Percentiles rank a stretch among this genome's conserved stretches.
These are phyloP conservation scores for Loxodes magnus DNA, from an alignment of 73 alveolate species.

Conservation along the genomic window DNA sequence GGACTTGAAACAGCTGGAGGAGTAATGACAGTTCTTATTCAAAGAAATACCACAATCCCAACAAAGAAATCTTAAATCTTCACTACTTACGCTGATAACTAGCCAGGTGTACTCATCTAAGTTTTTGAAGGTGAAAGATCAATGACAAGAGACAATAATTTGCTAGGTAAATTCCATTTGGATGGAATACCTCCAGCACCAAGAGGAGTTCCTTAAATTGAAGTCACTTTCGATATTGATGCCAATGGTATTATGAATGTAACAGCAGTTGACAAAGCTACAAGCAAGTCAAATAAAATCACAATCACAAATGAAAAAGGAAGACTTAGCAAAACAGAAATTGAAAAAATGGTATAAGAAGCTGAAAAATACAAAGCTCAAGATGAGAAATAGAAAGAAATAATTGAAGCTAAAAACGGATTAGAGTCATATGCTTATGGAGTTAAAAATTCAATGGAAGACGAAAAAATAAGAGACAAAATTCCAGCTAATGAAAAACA, in stretches of 20 bases:
- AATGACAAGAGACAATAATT: conserved; percentile 87
- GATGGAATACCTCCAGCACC: conserved; percentile 93
- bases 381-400: conserved; percentile 60
- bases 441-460: conserved; percentile 68
- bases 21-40: conserved; percentile 93
- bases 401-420: conserved; percentile 77
- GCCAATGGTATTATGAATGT: conserved; percentile 78
- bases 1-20: conserved; percentile 99
- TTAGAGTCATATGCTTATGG: conserved; percentile 67
- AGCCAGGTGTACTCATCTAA: conserved; percentile 87
- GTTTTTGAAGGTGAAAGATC: conserved; percentile 97
- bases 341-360: conserved; percentile 65
- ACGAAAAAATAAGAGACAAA: conserved; percentile 70
- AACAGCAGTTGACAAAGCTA: conserved; percentile 58
- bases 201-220: conserved; percentile 88
- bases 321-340: conserved; percentile 63
- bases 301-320: conserved; percentile 96
- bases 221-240: conserved; percentile 82
- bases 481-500: conserved; percentile 69
- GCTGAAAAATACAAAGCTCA: conserved; percentile 82
- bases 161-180: conserved; percentile 90
- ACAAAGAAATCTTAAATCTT: conserved; percentile 73
- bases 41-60: conserved; percentile 92
- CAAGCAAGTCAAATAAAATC: conserved; percentile 67
- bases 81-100: conserved; percentile 97